Percentiles rank a stretch among this genome's conserved stretches.
These are phyloP conservation scores for Heliophila coronopifolia DNA, from an alignment of 441 rosid species.

Conservation along the genomic window DNA sequence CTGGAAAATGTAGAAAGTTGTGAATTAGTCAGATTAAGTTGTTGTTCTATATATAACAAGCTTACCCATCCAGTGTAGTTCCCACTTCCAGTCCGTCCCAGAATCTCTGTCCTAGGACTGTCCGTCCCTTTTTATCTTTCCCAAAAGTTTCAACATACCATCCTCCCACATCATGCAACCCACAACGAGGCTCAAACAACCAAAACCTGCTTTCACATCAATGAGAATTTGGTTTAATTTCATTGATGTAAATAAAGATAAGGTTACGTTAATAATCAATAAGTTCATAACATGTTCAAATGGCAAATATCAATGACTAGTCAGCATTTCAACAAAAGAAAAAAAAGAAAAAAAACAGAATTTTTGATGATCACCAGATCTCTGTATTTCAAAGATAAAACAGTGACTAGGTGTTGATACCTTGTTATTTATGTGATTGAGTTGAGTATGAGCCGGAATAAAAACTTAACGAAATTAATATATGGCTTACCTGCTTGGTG, in stretches of 20 bases:
- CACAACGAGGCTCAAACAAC: constrained; percentile 94
- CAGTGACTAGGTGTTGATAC: background rate
- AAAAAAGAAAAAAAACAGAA: too few species aligned
- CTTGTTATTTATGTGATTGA: background rate
- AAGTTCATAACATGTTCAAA: background rate
- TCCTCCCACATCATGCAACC: constrained; percentile 82
- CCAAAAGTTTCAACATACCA: constrained; percentile 96
- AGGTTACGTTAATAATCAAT: background rate
- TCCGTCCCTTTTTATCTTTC: constrained; percentile 59
- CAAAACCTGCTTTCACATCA: constrained; percentile 58
- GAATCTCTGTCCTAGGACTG: constrained; percentile 56
- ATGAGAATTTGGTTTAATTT: constrained; percentile 9
- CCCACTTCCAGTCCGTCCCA: constrained; percentile 67
- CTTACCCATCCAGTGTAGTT: constrained; percentile 62
- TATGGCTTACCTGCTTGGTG: constrained; percentile 81
- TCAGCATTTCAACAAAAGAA: background rate
- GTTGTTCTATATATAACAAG: background rate
- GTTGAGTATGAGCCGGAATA: background rate
- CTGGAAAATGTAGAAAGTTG: constrained; percentile 37
- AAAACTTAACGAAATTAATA: background rate
- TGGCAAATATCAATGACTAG: background rate
- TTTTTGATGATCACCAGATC: background rate
- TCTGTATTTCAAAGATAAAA: background rate
- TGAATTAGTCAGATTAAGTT: constrained; percentile 11
- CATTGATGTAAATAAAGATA: constrained; percentile 3